Evolutionary conservation across 345 rosid genomes (phyloP), one percentile per base, ranked within the genome.

Genomic region (Salix dunnii): DNA sequence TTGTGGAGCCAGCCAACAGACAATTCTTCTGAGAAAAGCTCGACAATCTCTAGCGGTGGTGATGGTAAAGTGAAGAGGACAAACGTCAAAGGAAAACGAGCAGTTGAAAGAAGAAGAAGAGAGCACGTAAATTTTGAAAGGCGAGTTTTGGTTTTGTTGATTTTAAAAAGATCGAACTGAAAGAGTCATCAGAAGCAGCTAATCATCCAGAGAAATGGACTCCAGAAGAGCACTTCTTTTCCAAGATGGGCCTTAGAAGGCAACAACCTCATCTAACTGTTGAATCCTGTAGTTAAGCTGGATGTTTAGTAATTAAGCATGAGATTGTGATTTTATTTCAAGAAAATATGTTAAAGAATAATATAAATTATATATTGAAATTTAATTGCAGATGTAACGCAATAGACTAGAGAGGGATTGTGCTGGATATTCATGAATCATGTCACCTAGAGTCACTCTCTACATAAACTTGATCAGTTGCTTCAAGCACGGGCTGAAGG

Each of bases 131-230:
- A 33, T 33, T 96, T 78, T 87, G 79, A 68, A 93, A 89, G 97
- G 97, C 90, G 48, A 28, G 68, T 36, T 55, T 61, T 9, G 10
- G 30, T 70, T 27, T 73, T 51, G 53, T 20, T 13, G 60, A 7
- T 69, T 60, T 43, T 49, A 87, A 86, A 73, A 92, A 92, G 82
- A 86, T 96, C 27, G 98, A 93, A 71, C 99, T 95, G 25, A 74
- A 84, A 51, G 94, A 93, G 42, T 84, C 91, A 58, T 87, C 88
- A 0, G 94, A 89, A 76, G 70, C 91, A 49, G 87, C 88, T 25
- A 97, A 93, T 75, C 97, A 96, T 84, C 99, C 99, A 7, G 98
- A 96, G 90, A 90, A 93, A 76, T 85, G 90, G 82, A 93, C 98
- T 30, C 99, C 98, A 0, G 98, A 96, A 72, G 99, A 96, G 83